Conservation (phyloP, 352 stramenopile genomes). For the Plasmopara muralis region DNA sequence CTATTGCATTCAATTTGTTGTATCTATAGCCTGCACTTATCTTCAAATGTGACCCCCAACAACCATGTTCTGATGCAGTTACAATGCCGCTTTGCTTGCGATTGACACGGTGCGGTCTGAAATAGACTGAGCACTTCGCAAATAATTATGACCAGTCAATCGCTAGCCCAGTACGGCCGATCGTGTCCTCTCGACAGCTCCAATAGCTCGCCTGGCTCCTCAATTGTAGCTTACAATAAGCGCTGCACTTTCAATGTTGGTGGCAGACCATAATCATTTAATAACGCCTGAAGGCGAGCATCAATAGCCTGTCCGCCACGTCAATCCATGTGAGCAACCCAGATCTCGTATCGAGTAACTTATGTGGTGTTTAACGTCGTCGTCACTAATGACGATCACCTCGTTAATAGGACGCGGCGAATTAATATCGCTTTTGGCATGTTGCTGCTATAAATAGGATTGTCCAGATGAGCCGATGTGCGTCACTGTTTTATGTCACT, state of each 20-base stretch:
- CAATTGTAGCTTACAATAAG: conserved; percentile 4
- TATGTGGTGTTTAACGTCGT: conserved; percentile 8
- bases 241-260: not conserved
- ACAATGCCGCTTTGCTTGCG: not conserved
- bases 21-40: not conserved
- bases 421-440: not conserved
- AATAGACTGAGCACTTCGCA: conserved; percentile 25
- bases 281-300: conserved; percentile 8
- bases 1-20: conserved; percentile 2
- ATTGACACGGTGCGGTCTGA: conserved; percentile 1
- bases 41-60: conserved; percentile 8
- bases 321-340: conserved; percentile 12
- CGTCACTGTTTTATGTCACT: conserved; percentile 8
- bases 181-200: conserved; percentile 2
- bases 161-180: conserved; percentile 2
- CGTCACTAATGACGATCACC: conserved; percentile 22
- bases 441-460: not conserved
- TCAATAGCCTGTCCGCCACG: conserved; percentile 9
- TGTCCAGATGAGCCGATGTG: not conserved
- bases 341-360: not conserved
- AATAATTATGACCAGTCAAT: conserved; percentile 13
- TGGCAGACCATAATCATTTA: conserved; percentile 8
- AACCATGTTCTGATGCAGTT: conserved; percentile 9
- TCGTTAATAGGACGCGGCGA: conserved; percentile 1
- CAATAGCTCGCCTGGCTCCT: conserved; percentile 12